Percentiles rank a stretch among this genome's conserved stretches.
Conservation (phyloP, 148 eudicot species). For the Cornus suecica region DNA sequence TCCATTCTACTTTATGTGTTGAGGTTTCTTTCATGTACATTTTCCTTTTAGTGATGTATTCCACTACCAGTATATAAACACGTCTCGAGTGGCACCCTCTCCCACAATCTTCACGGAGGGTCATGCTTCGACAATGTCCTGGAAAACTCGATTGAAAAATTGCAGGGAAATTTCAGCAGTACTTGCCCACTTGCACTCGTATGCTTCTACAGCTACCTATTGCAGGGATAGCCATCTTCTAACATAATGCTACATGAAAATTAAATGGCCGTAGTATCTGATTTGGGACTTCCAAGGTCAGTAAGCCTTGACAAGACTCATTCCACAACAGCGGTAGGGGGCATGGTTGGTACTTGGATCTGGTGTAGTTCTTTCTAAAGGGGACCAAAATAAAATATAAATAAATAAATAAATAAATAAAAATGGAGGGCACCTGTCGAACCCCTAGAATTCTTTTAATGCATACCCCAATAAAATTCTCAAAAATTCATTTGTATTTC, state of each 20-base stretch:
- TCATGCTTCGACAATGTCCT: background rate
- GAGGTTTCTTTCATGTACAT: too few relatives aligned
- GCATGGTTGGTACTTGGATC: slow-evolving; percentile 7
- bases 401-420: too few relatives aligned
- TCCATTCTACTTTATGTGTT: too few relatives aligned
- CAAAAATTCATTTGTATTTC: too few relatives aligned
- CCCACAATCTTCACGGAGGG: background rate
- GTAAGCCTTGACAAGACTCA: background rate
- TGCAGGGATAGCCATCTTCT: background rate
- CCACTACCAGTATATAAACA: background rate
- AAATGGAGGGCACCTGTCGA: too few relatives aligned
- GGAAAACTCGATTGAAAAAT: background rate
- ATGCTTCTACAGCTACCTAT: background rate
- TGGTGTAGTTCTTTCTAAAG: background rate
- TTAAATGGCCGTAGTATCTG: background rate
- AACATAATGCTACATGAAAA: slow-evolving; percentile 3
- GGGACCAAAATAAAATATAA: too few relatives aligned
- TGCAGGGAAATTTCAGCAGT: background rate
- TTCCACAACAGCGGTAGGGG: background rate
- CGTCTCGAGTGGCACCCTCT: slow-evolving; percentile 1
- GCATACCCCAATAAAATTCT: too few relatives aligned
- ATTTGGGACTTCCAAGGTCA: slow-evolving; percentile 2
- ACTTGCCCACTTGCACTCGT: slow-evolving; percentile 7
- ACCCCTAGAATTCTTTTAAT: too few relatives aligned
- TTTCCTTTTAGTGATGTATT: too few relatives aligned